phyloP scores from a whole-genome alignment of 2,329 filamentous ascomycete species.

The Apiospora hydei region DNA sequence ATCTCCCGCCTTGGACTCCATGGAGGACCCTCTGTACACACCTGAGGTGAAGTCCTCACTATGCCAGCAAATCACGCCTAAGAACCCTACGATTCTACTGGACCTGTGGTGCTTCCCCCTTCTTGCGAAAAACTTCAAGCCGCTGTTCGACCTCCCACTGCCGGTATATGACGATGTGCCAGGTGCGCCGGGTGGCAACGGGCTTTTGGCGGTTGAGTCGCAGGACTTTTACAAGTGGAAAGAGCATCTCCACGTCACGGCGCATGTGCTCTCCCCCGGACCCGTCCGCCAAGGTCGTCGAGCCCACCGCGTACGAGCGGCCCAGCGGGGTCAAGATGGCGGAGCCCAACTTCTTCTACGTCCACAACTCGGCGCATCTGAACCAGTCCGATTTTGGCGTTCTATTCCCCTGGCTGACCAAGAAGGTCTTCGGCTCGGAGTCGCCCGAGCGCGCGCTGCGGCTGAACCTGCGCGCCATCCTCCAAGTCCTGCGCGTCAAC shows the following conservation, averaged over 20 bases:
- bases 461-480: constrained; percentile 64
- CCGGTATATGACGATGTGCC: constrained; percentile 65
- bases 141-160: constrained; percentile 75
- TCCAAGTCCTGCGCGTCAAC: constrained; percentile 63
- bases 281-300: constrained; percentile 52
- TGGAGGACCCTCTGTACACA: constrained; percentile 66
- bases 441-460: constrained; percentile 65
- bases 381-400: constrained; percentile 86
- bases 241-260: constrained; percentile 74
- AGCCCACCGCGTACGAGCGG: constrained; percentile 50
- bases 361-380: constrained; percentile 76
- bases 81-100: constrained; percentile 71
- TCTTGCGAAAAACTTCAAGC: constrained; percentile 65
- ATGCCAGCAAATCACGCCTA: constrained; percentile 70
- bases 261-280: constrained; percentile 67
- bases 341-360: constrained; percentile 77
- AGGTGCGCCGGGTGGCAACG: constrained; percentile 57
- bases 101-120: constrained; percentile 85
- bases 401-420: constrained; percentile 76
- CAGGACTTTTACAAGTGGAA: constrained; percentile 82
- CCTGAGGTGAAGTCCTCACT: constrained; percentile 64
- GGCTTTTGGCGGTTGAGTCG: constrained; percentile 74
- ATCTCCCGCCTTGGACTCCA: constrained; percentile 52
- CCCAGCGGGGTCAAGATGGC: constrained; percentile 51
- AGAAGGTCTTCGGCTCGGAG: constrained; percentile 62